Conservation (phyloP, 352 stramenopile species). For the Ophiocytium majus region DNA sequence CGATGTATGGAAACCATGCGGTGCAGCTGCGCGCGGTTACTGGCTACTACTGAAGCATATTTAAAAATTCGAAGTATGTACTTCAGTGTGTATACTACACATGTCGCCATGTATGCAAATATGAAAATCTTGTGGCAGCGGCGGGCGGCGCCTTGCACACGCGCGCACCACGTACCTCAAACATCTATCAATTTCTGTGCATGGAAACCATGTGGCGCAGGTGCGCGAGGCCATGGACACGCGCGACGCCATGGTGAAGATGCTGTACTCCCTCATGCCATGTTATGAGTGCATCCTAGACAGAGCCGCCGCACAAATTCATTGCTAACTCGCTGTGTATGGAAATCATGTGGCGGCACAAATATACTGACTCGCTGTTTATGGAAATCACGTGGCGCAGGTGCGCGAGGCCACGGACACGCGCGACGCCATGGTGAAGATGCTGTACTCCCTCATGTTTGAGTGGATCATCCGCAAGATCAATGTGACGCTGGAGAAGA, state of each 20-base stretch:
- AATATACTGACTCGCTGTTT: neutral
- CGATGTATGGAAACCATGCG: too few species aligned
- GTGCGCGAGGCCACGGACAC: constrained; percentile 62
- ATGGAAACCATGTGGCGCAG: too few species aligned
- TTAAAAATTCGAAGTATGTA: too few species aligned
- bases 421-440: constrained; percentile 85
- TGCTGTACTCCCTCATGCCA: neutral
- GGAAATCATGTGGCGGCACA: neutral
- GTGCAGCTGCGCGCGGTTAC: too few species aligned
- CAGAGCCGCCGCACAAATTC: neutral
- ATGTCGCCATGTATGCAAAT: too few species aligned
- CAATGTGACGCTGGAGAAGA: constrained; percentile 63
- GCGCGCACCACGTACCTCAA: too few species aligned
- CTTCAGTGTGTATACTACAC: too few species aligned
- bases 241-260: neutral
- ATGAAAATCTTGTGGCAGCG: too few species aligned
- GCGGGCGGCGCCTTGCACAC: too few species aligned
- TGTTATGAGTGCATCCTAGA: neutral
- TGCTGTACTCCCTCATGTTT: constrained; percentile 84
- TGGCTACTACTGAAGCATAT: too few species aligned
- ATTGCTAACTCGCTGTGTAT: neutral
- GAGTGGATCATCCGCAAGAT: constrained; percentile 86
- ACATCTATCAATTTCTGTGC: too few species aligned
- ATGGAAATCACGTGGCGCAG: neutral
- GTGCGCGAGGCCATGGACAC: neutral